phyloP scores from a whole-genome alignment of 2,329 filamentous ascomycete genomes.

The Ascochyta clinopodiicola region DNA sequence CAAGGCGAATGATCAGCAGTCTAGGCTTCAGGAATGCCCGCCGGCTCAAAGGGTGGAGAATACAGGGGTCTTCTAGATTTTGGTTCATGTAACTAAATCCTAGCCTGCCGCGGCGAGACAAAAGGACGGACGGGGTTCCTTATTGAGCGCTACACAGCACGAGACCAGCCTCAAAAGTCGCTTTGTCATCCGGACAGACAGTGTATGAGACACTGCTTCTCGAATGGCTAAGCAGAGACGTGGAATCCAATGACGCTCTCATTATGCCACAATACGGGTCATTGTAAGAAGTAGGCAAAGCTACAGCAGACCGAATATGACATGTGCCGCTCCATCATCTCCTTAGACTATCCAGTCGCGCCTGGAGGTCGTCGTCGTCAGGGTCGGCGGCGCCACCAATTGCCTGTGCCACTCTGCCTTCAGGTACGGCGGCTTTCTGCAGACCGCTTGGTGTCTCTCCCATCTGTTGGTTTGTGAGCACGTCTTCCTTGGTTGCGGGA shows the following conservation, averaged over 20 bases:
- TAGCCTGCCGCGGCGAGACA: conserved; percentile 13
- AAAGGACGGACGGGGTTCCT: conserved; percentile 3
- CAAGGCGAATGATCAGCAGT: conserved; percentile 14
- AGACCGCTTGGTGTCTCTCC: conserved; percentile 89
- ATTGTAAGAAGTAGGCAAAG: background rate
- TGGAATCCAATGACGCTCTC: background rate
- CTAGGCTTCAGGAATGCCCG: conserved; percentile 7
- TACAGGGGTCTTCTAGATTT: conserved; percentile 12
- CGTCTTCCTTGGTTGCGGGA: background rate
- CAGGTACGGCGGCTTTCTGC: conserved; percentile 73
- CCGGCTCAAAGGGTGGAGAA: conserved; percentile 16
- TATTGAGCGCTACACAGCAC: conserved; percentile 7
- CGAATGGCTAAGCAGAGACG: background rate
- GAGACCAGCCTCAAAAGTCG: conserved; percentile 1
- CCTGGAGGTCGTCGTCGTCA: conserved; percentile 94
- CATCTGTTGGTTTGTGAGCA: conserved; percentile 63
- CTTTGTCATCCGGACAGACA: background rate
- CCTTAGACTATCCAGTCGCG: conserved; percentile 85
- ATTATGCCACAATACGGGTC: background rate
- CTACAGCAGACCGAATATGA: background rate
- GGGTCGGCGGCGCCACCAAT: conserved; percentile 75
- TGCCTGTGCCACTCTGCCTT: conserved; percentile 84
- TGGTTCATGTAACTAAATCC: conserved; percentile 14
- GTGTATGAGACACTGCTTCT: background rate
- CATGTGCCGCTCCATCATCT: conserved; percentile 46